These are phyloP conservation scores for Myxozyma lipomycoides DNA, from an alignment of 805 yeast genomes.

Conservation along the genomic window DNA sequence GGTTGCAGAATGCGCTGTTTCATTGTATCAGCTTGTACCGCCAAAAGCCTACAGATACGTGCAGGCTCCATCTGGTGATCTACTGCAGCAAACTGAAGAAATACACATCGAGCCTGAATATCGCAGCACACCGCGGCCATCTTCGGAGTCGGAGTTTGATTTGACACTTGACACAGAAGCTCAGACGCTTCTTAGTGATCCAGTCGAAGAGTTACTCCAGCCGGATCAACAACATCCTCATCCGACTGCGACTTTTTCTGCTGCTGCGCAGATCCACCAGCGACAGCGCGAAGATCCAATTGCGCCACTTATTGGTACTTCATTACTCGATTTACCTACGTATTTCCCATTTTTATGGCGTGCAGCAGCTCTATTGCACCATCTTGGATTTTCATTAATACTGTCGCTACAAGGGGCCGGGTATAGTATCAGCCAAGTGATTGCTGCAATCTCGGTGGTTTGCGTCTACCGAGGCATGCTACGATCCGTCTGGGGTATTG, in stretches of 20 bases:
- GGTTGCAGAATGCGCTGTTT: constrained; percentile 20
- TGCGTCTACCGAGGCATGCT: constrained; percentile 19
- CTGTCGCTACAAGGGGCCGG: constrained; percentile 15
- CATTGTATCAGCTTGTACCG: constrained; percentile 22
- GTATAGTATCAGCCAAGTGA: neutral
- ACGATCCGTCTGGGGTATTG: constrained; percentile 26
- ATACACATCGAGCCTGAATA: constrained; percentile 3
- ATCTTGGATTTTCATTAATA: constrained; percentile 23
- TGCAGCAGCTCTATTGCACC: constrained; percentile 22
- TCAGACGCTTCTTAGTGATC: constrained; percentile 2
- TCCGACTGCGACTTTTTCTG: constrained; percentile 19
- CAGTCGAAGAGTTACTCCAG: neutral
- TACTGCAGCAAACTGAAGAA: constrained; percentile 4
- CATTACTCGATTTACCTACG: constrained; percentile 22
- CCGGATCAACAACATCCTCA: constrained; percentile 6
- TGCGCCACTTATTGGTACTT: constrained; percentile 25
- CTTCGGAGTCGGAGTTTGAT: constrained; percentile 19
- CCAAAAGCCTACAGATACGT: constrained; percentile 19
- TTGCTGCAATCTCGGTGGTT: constrained; percentile 12
- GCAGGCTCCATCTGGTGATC: constrained; percentile 7
- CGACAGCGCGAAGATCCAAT: constrained; percentile 24
- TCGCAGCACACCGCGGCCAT: constrained; percentile 1
- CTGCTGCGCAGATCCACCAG: constrained; percentile 21
- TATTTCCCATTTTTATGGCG: constrained; percentile 26
- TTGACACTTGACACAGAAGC: constrained; percentile 11